Percentiles rank a stretch among this genome's conserved stretches.
These are phyloP conservation scores for Eucalyptus marginata DNA, from an alignment of 345 rosid species.

Conservation along the genomic window DNA sequence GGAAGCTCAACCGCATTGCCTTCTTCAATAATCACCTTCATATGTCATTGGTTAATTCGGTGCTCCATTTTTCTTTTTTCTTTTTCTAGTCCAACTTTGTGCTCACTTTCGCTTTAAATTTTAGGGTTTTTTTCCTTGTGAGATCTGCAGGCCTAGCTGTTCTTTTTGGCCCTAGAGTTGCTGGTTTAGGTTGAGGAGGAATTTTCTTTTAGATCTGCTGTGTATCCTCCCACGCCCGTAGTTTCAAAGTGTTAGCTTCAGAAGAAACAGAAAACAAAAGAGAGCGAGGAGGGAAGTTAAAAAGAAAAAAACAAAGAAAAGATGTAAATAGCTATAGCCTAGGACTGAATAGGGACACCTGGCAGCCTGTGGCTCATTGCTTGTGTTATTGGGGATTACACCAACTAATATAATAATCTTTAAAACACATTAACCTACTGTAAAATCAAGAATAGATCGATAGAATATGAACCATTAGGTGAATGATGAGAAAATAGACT, in stretches of 20 bases:
- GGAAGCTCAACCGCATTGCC: neutral
- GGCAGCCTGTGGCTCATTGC: neutral
- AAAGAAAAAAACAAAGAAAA: no score
- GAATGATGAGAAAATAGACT: no score
- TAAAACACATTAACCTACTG: neutral
- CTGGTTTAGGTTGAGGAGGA: neutral
- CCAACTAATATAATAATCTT: neutral
- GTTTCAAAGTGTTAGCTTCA: neutral
- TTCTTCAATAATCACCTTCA: no score
- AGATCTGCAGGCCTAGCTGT: neutral
- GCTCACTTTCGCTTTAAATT: no score
- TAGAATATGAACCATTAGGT: neutral
- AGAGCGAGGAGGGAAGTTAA: neutral
- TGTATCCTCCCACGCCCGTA: neutral
- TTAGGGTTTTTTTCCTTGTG: neutral
- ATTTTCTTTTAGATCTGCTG: neutral
- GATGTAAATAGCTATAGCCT: neutral
- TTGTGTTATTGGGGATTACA: neutral
- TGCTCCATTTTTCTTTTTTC: no score
- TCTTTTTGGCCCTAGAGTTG: neutral
- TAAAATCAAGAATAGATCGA: no score
- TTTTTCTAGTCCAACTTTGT: no score
- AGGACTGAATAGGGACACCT: neutral
- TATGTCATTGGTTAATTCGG: no score
- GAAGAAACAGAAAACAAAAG: neutral